Evolutionary conservation across 768 basidiomycete species (phyloP).

Genomic region (Macrolepiota albuminosa): DNA sequence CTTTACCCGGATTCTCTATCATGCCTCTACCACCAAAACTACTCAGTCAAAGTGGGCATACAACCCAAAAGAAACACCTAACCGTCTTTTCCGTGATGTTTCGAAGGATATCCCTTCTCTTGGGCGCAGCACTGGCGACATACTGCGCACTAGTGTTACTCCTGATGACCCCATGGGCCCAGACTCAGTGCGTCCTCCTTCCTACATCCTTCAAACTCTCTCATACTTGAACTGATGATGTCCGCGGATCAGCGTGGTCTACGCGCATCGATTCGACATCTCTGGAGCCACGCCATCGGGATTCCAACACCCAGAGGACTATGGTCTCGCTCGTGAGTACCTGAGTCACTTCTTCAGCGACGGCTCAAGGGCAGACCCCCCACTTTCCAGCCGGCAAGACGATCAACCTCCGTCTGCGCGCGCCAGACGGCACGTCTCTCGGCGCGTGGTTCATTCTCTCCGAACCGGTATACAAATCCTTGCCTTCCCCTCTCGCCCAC

Average conservation of each 20-base stretch:
- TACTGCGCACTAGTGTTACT: conserved; percentile 24
- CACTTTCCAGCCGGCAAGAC: conserved; percentile 49
- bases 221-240: neutral
- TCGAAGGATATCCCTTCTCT: neutral
- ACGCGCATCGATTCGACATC: conserved; percentile 33
- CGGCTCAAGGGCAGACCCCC: no score
- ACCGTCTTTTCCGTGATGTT: neutral
- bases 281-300: conserved; percentile 24
- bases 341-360: no score
- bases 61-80: neutral
- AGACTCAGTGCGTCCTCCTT: conserved; percentile 27
- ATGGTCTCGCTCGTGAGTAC: conserved; percentile 37
- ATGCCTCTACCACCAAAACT: neutral
- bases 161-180: conserved; percentile 33
- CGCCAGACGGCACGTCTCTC: conserved; percentile 56
- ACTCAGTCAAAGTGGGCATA: neutral
- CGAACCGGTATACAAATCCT: conserved; percentile 39
- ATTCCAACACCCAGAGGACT: conserved; percentile 35
- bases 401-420: conserved; percentile 51
- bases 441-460: conserved; percentile 68
- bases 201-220: no score
- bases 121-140: neutral
- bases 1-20: neutral
- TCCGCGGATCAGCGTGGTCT: conserved; percentile 24
- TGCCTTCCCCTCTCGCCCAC: conserved; percentile 25